These are phyloP conservation scores for Talaromyces adpressus DNA, from an alignment of 495 filamentous ascomycete genomes.

Conservation along the genomic window DNA sequence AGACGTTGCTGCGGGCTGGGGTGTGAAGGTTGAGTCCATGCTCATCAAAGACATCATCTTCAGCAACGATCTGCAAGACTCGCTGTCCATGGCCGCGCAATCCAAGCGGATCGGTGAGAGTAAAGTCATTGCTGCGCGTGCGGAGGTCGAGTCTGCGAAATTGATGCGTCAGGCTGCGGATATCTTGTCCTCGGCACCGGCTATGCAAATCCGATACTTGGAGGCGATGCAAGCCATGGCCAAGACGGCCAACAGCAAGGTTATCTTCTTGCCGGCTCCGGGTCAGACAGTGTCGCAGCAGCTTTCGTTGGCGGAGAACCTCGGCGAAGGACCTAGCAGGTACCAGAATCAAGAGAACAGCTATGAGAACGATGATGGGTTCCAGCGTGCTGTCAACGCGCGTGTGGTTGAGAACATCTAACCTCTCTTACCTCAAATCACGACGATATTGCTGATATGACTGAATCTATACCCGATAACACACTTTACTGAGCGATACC, in stretches of 20 bases:
- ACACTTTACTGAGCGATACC: constrained; percentile 3
- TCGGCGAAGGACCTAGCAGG: constrained; percentile 52
- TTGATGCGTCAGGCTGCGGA: constrained; percentile 97
- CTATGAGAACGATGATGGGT: constrained; percentile 48
- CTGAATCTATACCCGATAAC: neutral
- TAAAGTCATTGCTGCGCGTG: constrained; percentile 95
- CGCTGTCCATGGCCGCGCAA: constrained; percentile 99
- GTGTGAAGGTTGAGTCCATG: constrained; percentile 95
- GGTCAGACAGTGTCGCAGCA: constrained; percentile 43
- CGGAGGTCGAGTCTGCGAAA: constrained; percentile 95
- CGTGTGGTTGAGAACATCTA: constrained; percentile 83
- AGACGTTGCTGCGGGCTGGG: constrained; percentile 89
- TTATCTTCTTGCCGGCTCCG: constrained; percentile 81
- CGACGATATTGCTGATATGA: neutral
- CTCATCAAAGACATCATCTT: constrained; percentile 99
- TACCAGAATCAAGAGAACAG: constrained; percentile 31
- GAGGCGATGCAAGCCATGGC: constrained; percentile 99
- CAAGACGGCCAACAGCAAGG: constrained; percentile 90
- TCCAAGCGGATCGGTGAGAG: constrained; percentile 96
- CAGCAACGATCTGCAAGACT: constrained; percentile 90
- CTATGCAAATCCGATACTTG: constrained; percentile 98
- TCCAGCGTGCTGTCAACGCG: constrained; percentile 79
- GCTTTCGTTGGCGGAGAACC: constrained; percentile 42
- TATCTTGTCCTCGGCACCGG: constrained; percentile 84
- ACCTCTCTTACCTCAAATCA: no score